Conservation (phyloP, 2,329 filamentous ascomycete species). For the Scytalidium sp. region DNA sequence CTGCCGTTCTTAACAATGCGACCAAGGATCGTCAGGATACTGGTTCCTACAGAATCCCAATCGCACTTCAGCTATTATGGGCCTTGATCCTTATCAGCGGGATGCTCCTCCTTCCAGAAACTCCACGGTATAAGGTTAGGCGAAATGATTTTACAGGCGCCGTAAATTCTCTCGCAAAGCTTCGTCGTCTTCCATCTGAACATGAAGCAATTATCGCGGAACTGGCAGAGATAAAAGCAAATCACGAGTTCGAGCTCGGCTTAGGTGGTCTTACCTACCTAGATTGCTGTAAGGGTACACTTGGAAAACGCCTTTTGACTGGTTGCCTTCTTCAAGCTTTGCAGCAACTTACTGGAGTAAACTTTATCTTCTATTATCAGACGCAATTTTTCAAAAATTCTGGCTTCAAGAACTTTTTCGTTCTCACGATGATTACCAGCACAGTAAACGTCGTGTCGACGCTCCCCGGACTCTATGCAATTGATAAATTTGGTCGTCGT, state of each 20-base stretch:
- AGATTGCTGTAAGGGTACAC: conserved; percentile 39
- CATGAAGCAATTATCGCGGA: conserved; percentile 59
- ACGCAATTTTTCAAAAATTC: conserved; percentile 58
- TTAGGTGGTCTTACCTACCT: conserved; percentile 46
- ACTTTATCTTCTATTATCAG: conserved; percentile 62
- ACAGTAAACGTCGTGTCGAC: conserved; percentile 63
- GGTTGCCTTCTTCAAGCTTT: conserved; percentile 66
- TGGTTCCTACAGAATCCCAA: conserved; percentile 60
- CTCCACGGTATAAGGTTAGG: conserved; percentile 69
- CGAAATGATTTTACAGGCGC: conserved; percentile 51
- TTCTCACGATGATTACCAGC: conserved; percentile 61
- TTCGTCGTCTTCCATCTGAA: conserved; percentile 58
- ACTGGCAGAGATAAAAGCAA: conserved; percentile 60
- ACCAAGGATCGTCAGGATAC: conserved; percentile 52
- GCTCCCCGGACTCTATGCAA: conserved; percentile 57
- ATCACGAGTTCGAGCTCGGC: conserved; percentile 60
- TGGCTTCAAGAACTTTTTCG: conserved; percentile 51
- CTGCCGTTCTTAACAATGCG: conserved; percentile 63
- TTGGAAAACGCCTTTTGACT: conserved; percentile 58
- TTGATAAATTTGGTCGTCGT: conserved; percentile 64
- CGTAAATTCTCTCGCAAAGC: conserved; percentile 51
- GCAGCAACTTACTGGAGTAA: conserved; percentile 58
- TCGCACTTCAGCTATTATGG: conserved; percentile 66
- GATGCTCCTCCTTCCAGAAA: conserved; percentile 68
- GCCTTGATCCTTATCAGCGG: conserved; percentile 62